Base-by-base conservation (phyloP, 2,329 filamentous ascomycete species). In the Aspergillus novofumigatus region DNA sequence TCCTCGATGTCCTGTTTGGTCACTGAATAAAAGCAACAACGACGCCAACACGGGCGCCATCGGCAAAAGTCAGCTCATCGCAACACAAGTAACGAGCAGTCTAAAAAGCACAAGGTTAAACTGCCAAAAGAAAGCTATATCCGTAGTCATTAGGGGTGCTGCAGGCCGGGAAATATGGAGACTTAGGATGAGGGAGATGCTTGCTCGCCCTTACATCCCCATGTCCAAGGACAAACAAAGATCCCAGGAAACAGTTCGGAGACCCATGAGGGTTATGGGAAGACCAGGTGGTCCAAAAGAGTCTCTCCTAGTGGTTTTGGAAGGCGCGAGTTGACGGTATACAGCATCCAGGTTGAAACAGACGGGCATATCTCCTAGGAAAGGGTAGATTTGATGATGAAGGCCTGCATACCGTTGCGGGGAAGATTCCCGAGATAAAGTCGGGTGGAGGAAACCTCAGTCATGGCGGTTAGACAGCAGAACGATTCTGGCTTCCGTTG, bases 401-500 rank as follows among this genome's bases (percentile, higher is more conserved):
- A 69, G 64, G 68, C 67, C 68, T 71, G 72, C 88, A 81, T 86
- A 96, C 92, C 92, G 83, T 90, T 91, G 78, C 92, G 91, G 78
- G 94, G 93, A 76, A 99, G 88, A 81, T 97, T 97, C 78, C 93
- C 93, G 80, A 97, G 82, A 81, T 97, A 99, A 68, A 97, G 90
- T 80, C 94, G 87, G 73, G 93, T 97, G 67, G 90, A 89, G 63
- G 92, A 96, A 67, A 97, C 93, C 80, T 96, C 91, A 71, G 86
- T 88, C 85, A 91, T 92, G 68, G 65, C 62, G 69, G 65, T 56
- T 59, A 62, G 41, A 38, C 21, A 49, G 51, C 42, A 54, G 49
- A 49, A 53, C 44, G 48, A 47, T 54, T 52, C 38, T 52, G 53
- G 45, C 45, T 53, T 32, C 47, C 35, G 41, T 51, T 29, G 49